Percentiles rank a stretch among this genome's conserved stretches.
These are phyloP conservation scores for Sequoiadendron giganteum DNA, from an alignment of 75 land plant species.

Conservation along the genomic window DNA sequence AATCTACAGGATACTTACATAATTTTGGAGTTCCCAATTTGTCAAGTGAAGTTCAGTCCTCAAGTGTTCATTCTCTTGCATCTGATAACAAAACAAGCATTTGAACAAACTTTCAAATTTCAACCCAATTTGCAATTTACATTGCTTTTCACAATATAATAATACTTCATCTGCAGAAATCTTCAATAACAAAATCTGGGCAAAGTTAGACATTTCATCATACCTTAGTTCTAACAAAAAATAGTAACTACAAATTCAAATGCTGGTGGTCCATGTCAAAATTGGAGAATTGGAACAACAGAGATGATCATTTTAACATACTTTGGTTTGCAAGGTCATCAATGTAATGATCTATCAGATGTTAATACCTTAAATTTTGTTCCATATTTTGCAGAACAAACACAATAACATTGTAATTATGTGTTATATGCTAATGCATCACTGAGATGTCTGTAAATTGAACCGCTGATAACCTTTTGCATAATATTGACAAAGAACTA, in stretches of 20 bases:
- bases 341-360: background rate
- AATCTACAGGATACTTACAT: conserved; percentile 13
- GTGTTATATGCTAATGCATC: background rate
- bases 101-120: background rate
- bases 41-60: conserved; percentile 23
- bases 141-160: background rate
- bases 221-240: background rate
- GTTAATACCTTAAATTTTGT: background rate
- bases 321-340: background rate
- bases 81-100: conserved; percentile 10
- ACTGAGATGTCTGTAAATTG: background rate
- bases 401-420: background rate
- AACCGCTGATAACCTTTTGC: background rate
- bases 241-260: background rate
- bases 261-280: background rate
- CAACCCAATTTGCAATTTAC: background rate
- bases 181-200: background rate
- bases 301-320: background rate
- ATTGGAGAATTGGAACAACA: background rate
- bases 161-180: background rate
- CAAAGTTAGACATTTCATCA: background rate
- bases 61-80: conserved; percentile 34
- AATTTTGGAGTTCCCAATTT: conserved; percentile 29
- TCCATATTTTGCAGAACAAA: background rate
- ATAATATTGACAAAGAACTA: background rate